phyloP scores from a whole-genome alignment of 2,329 filamentous ascomycete species.

The Penicillium digitatum region DNA sequence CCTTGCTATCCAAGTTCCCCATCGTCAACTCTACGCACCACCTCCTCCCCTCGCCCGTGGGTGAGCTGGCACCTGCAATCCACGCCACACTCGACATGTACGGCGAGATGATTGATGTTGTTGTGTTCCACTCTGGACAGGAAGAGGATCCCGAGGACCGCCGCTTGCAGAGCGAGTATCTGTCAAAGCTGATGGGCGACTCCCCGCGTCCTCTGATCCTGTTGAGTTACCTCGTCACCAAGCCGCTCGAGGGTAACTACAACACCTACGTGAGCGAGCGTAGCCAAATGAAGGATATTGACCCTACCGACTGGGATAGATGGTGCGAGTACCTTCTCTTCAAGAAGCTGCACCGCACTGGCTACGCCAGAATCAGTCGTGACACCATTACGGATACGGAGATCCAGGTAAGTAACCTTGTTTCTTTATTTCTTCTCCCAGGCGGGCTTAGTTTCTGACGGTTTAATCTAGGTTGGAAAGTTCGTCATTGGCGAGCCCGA shows the following conservation, averaged over 20 bases:
- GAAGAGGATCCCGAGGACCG: slow-evolving; percentile 94
- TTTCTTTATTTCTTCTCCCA: background rate
- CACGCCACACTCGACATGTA: slow-evolving; percentile 95
- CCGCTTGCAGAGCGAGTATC: slow-evolving; percentile 77
- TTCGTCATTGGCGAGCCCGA: slow-evolving; percentile 75
- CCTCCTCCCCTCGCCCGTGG: slow-evolving; percentile 85
- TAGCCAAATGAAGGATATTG: slow-evolving; percentile 94
- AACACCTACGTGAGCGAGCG: slow-evolving; percentile 80
- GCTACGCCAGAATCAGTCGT: slow-evolving; percentile 84
- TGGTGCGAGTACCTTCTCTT: slow-evolving; percentile 99
- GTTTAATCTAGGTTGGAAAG: slow-evolving; percentile 65
- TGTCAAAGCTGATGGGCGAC: slow-evolving; percentile 81
- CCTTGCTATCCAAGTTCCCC: slow-evolving; percentile 92
- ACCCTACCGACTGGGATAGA: slow-evolving; percentile 86
- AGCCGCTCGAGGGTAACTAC: slow-evolving; percentile 89
- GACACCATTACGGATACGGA: slow-evolving; percentile 96
- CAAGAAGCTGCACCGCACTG: slow-evolving; percentile 78
- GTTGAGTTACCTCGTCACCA: slow-evolving; percentile 87
- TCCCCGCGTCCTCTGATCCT: slow-evolving; percentile 76
- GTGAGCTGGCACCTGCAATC: slow-evolving; percentile 91
- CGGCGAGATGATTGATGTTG: slow-evolving; percentile 82
- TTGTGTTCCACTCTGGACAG: slow-evolving; percentile 98
- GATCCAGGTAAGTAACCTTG: slow-evolving; percentile 62
- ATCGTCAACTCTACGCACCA: slow-evolving; percentile 97
- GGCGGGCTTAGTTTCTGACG: slow-evolving; percentile 11